Evolutionary conservation across 495 filamentous ascomycete species (phyloP), one percentile per base, ranked within the genome.

Genomic region (Penicillium robsamsonii): DNA sequence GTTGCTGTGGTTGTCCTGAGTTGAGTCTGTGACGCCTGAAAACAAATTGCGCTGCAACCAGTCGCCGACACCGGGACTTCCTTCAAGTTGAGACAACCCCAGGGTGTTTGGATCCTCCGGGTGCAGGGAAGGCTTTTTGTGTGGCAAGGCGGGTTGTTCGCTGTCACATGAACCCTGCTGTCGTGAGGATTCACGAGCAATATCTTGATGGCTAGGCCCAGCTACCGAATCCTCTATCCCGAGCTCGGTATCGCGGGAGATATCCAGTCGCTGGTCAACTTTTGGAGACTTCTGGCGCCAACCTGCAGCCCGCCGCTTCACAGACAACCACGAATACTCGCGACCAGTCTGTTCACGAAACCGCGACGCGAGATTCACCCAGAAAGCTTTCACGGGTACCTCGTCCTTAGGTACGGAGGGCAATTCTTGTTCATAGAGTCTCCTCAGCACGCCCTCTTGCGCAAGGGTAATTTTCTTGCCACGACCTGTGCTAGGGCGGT

Each of bases 321-420:
- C 52, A 44, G 52, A 54, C 24, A 46, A 20, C 52, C 52, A 54
- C 2, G 52, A 54, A 20, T 54, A 54, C 13, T 37, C 31, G 2
- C 42, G 52, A 12, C 43, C 31, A 4, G 42, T 38, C 17, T 35
- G 20, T 4, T 46, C 29, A 6, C 8, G 31, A 54, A 54, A 54
- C 18, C 22, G 42, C 7, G 31, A n/a, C 18, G 42, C 52, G 9
- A 54, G 31, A 46, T 54, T 24, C 3, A 37, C 15, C 52, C 52
- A 54, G 8, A 54, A 54, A 0, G 8, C n/a, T 29, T 54, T 54
- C 20, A 18, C 10, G 8, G 42, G 52, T 5, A 35, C 7, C n/a
- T 38, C n/a, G 1, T 22, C 30, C 3, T 27, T 3, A 6, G 41
- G 11, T 0, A 38, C 13, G 1, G n/a, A 38, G 30, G 22, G 43